Evolutionary conservation across 371 early-diverging fungal species (phyloP), one percentile per base, ranked within the genome.

Genomic region (Syncephalastrum monosporum): DNA sequence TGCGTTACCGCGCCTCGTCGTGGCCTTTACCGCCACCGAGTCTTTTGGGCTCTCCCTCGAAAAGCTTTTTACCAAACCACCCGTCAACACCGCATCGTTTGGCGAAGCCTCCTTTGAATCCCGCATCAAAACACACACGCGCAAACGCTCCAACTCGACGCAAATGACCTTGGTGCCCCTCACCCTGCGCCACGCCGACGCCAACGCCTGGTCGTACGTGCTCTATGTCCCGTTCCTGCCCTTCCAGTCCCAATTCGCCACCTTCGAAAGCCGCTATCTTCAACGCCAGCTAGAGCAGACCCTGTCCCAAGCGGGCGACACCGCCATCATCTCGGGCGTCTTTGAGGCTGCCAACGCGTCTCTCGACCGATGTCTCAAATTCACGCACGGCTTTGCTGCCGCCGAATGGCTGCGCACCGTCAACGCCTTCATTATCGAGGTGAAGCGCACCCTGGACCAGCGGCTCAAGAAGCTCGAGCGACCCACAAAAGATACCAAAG

Each of bases 311-410:
- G 65, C 71, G 19, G 68, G 82, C 47, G 60, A 68, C 1, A 60
- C 63, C 12, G 8, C 38, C 10, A 12, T 33, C 2, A 10, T 33
- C 38, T 33, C 38, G 0, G 10, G 10, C 38, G 75, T 82, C 3
- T 78, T 84, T 50, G 45, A 51, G 5, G 42, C 71, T 25, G 75
- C 79, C 0, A 80, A 81, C 3, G 72, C 67, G 1, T 75, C 82
- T 1, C 57, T 84, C 16, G 62, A 61, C 4, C 75, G 88, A 17
- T 85, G 88, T 47, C 64, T 80, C 46, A 67, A 65, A 3, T 69
- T 90, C 50, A 89, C 91, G 1, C 79, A 76, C 53, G 91, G 88
- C 1, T 84, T 81, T 57, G 88, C 82, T 1, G 72, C 66, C 7
- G 71, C 72, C 4, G 87, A 76, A n/a, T 60, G 83, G 53, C 55